Base-by-base conservation (phyloP, 2,329 filamentous ascomycete species). In the Raffaelea deltoideospora region DNA sequence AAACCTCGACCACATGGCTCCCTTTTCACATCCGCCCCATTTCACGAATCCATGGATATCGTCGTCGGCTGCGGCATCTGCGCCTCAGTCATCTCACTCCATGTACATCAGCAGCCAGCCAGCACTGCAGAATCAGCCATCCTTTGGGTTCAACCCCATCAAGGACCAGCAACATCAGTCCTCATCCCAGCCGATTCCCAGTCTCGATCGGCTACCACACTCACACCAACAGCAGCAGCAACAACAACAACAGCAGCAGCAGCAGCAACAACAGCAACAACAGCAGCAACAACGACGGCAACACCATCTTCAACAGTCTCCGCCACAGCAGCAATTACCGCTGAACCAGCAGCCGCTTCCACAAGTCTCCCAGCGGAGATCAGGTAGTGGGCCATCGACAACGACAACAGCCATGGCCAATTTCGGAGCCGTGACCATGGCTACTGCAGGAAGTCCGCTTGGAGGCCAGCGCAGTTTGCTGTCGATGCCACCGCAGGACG, bases 31-130 rank as follows among this genome's bases (percentile, higher is more conserved):
- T 61, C 53, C 62, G 29, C 75, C 81, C 45, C 80, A 90, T 46
- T 95, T 95, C 64, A 86, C 80, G 51, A 90, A 95, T 58, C 86
- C 86, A 30, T 95, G 87, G 87, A 66, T 65, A 33, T 71, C 82
- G 39, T 69, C 67, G 33, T 65, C 75, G 23, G 57, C 65, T 10
- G 56, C 65, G 18, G 50, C 61, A 23, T 46, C 57, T 38, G 54
- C 55, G 43, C 61, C 54, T 43, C 61, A 65, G 45, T 56, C 68
- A 60, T 54, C 69, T 61, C 65, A 74, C 61, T 59, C 65, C 66
- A 60, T 87, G 68, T 70, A 78, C 67, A 52, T 67, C 54, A 58
- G 52, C 49, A 65, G 55, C 63, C 76, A 55, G 61, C 78, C 52
- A 59, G 52, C 52, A 40, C 49, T 83, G 54, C 67, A 67, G n/a